A percentile compares a stretch with the other conserved stretches of the same genome.
phyloP scores from a whole-genome alignment of 1,139 yeast genomes.

The Pneumocystis canis region DNA sequence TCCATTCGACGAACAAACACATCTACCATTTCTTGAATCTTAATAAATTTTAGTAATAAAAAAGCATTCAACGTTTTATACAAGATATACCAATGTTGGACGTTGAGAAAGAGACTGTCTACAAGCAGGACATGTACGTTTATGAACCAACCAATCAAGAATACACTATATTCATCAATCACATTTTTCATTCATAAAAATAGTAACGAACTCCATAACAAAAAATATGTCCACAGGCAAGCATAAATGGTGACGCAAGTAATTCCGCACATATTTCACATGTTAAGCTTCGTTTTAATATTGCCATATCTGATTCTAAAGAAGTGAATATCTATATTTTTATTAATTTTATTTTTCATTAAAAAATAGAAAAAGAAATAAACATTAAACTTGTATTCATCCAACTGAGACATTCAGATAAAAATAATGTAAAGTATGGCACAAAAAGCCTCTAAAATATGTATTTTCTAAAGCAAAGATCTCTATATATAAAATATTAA shows the following conservation, averaged over 20 bases:
- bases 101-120: conserved; percentile 4
- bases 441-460: no score
- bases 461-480: no score
- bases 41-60: not conserved
- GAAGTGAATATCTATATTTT: not conserved
- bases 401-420: not conserved
- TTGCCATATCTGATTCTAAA: not conserved
- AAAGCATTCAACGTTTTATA: not conserved
- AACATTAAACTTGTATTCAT: not conserved
- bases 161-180: not conserved
- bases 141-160: conserved; percentile 7
- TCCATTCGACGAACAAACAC: not conserved
- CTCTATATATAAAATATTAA: no score
- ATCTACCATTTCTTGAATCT: conserved; percentile 6
- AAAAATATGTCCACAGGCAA: conserved; percentile 8
- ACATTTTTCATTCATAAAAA: not conserved
- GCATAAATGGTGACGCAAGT: conserved; percentile 4
- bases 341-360: not conserved
- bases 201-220: conserved; percentile 3
- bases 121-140: conserved; percentile 10
- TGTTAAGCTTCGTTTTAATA: not conserved
- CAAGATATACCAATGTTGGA: conserved; percentile 3
- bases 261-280: conserved; percentile 10
- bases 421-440: no score
- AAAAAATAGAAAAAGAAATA: not conserved